phyloP scores from a whole-genome alignment of 352 stramenopile species.

The Phytopythium ostracodes region DNA sequence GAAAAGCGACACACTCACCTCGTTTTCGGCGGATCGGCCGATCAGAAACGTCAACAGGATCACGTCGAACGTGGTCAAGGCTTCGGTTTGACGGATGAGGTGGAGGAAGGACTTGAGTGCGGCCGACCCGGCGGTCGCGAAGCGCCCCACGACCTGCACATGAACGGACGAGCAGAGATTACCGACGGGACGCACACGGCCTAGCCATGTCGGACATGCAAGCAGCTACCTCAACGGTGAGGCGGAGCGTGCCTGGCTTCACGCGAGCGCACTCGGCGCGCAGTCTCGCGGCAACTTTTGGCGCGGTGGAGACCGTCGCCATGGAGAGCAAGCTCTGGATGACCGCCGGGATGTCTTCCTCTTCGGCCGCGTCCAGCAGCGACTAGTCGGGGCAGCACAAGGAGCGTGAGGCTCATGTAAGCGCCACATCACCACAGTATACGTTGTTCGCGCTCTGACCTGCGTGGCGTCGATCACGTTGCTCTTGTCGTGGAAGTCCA shows the following conservation, averaged over 20 bases:
- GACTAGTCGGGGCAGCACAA: slow-evolving; percentile 17
- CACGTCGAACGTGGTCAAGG: slow-evolving; percentile 54
- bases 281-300: slow-evolving; percentile 47
- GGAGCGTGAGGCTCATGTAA: neutral
- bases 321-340: slow-evolving; percentile 77
- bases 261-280: slow-evolving; percentile 61
- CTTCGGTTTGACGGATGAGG: slow-evolving; percentile 38
- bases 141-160: slow-evolving; percentile 50
- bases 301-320: slow-evolving; percentile 42
- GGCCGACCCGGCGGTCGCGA: slow-evolving; percentile 43
- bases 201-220: neutral
- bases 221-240: slow-evolving; percentile 43
- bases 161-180: neutral
- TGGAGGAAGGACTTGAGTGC: slow-evolving; percentile 43
- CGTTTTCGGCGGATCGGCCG: slow-evolving; percentile 57
- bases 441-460: slow-evolving; percentile 15
- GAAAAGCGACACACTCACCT: slow-evolving; percentile 20
- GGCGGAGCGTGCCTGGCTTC: slow-evolving; percentile 35
- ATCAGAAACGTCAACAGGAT: slow-evolving; percentile 59
- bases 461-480: slow-evolving; percentile 56
- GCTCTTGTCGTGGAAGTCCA: slow-evolving; percentile 60
- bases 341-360: slow-evolving; percentile 76
- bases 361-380: slow-evolving; percentile 66
- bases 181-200: neutral
- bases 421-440: neutral